phyloP scores from a whole-genome alignment of 192 early-diverging fungal genomes.

The Coemansia javaensis region DNA sequence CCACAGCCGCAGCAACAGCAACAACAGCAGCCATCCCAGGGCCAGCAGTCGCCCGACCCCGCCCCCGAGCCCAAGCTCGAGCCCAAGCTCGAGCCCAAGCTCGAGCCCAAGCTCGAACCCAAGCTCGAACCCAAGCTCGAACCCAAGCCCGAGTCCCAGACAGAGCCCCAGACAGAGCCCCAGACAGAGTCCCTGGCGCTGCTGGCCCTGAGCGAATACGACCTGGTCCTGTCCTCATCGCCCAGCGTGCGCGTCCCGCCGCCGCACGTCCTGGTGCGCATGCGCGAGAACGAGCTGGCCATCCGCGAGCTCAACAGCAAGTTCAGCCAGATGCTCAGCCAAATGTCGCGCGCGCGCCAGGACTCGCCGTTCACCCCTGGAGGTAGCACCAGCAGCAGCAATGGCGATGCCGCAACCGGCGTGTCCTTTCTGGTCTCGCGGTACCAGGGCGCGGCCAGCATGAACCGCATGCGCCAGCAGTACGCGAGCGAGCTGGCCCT shows the following conservation, averaged over 20 bases:
- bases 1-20: too few species aligned
- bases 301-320: conserved; percentile 23
- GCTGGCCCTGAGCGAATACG: conserved; percentile 58
- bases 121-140: too few species aligned
- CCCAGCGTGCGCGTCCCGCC: conserved; percentile 81
- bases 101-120: too few species aligned
- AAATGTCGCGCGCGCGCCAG: too few species aligned
- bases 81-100: too few species aligned
- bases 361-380: too few species aligned
- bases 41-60: too few species aligned
- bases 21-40: too few species aligned
- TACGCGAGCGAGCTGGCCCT: conserved; percentile 48
- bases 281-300: conserved; percentile 58
- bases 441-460: conserved; percentile 44
- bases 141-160: too few species aligned
- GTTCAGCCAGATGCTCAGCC: conserved; percentile 33
- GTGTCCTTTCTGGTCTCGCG: conserved; percentile 46
- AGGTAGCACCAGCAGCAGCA: conserved; percentile 4
- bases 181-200: conserved; percentile 25
- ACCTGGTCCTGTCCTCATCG: conserved; percentile 80
- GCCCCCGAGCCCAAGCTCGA: too few species aligned
- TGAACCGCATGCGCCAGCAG: conserved; percentile 47
- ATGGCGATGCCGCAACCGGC: conserved; percentile 23
- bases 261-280: conserved; percentile 70
- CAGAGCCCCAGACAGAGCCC: conserved; percentile 1